phyloP scores from a whole-genome alignment of 306 rosid genomes.

The Fragaria ananassa region DNA sequence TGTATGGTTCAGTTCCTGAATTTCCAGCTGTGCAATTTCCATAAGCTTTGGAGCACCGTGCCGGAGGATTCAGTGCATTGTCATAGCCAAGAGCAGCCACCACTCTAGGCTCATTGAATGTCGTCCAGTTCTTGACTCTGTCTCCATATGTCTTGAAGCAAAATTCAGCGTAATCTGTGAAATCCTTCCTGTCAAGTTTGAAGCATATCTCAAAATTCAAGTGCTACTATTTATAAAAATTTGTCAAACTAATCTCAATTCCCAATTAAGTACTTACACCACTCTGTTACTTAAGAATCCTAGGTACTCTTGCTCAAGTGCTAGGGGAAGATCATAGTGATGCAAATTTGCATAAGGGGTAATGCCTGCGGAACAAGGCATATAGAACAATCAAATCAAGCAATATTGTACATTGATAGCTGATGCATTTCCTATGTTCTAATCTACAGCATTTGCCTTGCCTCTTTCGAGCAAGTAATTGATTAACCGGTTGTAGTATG shows the following conservation, averaged over 20 bases:
- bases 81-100: constrained; percentile 92
- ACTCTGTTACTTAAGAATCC: constrained; percentile 68
- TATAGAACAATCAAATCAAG: background rate
- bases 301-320: constrained; percentile 66
- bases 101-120: constrained; percentile 84
- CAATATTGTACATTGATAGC: background rate
- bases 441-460: constrained; percentile 5
- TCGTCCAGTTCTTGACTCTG: constrained; percentile 95
- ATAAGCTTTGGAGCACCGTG: constrained; percentile 71
- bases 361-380: constrained; percentile 42
- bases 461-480: constrained; percentile 70
- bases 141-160: constrained; percentile 93
- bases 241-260: background rate
- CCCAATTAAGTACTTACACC: constrained; percentile 56
- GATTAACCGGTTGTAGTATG: constrained; percentile 82
- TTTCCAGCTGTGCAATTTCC: constrained; percentile 82
- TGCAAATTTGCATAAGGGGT: constrained; percentile 88
- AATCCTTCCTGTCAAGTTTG: constrained; percentile 61
- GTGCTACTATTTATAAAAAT: background rate
- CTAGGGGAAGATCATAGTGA: constrained; percentile 91
- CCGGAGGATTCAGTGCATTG: constrained; percentile 70
- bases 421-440: background rate
- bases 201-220: constrained; percentile 19
- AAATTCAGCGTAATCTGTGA: constrained; percentile 83
- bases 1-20: constrained; percentile 87